These are phyloP conservation scores for Dillenia suffruticosa DNA, from an alignment of 164 flowering plant genomes.

Conservation along the genomic window DNA sequence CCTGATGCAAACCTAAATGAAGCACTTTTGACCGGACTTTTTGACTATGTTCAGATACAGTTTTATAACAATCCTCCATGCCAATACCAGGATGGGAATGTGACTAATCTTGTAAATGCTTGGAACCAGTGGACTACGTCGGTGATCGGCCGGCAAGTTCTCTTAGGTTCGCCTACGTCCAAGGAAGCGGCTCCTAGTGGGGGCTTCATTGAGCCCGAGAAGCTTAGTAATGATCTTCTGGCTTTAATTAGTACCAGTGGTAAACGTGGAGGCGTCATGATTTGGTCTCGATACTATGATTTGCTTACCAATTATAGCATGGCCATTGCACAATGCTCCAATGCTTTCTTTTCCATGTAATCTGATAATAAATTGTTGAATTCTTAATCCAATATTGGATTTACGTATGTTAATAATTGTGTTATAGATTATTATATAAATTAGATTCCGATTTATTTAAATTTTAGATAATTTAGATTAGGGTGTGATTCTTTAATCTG, in stretches of 20 bases:
- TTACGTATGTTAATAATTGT: too few relatives aligned
- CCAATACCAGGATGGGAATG: slow-evolving; percentile 9
- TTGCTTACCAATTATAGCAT: slow-evolving; percentile 5
- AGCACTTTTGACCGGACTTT: slow-evolving; percentile 23
- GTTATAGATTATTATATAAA: too few relatives aligned
- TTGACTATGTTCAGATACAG: slow-evolving; percentile 35
- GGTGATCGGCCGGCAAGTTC: slow-evolving; percentile 4
- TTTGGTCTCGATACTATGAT: slow-evolving; percentile 20
- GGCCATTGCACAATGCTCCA: neutral
- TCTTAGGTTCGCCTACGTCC: slow-evolving; percentile 26
- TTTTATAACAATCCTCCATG: slow-evolving; percentile 29
- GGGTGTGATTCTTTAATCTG: too few relatives aligned
- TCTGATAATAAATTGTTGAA: too few relatives aligned
- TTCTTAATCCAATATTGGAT: too few relatives aligned
- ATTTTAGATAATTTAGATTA: too few relatives aligned
- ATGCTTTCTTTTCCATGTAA: too few relatives aligned
- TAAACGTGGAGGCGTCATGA: slow-evolving; percentile 26
- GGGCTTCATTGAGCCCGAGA: slow-evolving; percentile 12
- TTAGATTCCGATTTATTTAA: too few relatives aligned
- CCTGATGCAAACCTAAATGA: slow-evolving; percentile 16
- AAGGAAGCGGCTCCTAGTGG: slow-evolving; percentile 9
- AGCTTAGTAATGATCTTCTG: slow-evolving; percentile 15
- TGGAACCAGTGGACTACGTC: slow-evolving; percentile 21
- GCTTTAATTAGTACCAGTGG: slow-evolving; percentile 11
- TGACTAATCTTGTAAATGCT: slow-evolving; percentile 1